phyloP scores from a whole-genome alignment of 768 basidiomycete species.

The Lanmaoa rubissima region DNA sequence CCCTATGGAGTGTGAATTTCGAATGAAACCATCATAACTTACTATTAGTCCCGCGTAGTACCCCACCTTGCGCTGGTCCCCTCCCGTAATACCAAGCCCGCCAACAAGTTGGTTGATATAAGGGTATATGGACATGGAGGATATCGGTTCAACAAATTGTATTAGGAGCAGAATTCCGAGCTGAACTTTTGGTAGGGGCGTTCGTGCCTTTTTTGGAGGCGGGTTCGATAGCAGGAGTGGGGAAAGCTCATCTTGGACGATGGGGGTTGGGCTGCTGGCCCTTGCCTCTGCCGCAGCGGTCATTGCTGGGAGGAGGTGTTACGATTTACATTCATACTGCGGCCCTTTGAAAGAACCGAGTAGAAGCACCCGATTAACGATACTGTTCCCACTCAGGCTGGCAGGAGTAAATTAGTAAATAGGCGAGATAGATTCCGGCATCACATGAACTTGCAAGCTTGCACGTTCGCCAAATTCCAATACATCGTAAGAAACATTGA shows the following conservation, averaged over 20 bases:
- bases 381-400: no score
- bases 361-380: no score
- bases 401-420: no score
- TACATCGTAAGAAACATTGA: no score
- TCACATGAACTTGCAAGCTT: no score
- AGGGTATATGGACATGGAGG: slow-evolving; percentile 44
- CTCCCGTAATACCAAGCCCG: slow-evolving; percentile 25
- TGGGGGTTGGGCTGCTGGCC: background rate
- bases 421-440: no score
- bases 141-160: slow-evolving; percentile 35
- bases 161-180: slow-evolving; percentile 37
- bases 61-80: slow-evolving; percentile 37
- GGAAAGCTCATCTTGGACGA: slow-evolving; percentile 12
- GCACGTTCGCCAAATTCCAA: no score
- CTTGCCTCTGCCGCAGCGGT: background rate
- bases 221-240: slow-evolving; percentile 4
- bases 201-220: slow-evolving; percentile 6
- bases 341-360: no score
- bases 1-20: background rate
- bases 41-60: slow-evolving; percentile 76
- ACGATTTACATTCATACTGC: no score
- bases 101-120: slow-evolving; percentile 46
- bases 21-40: background rate
- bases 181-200: slow-evolving; percentile 40
- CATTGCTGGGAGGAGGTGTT: background rate